Percentiles rank a stretch among this genome's conserved stretches.
Evolutionary conservation across 2,329 filamentous ascomycete genomes (phyloP).

Genomic region (Alternaria postmessia): DNA sequence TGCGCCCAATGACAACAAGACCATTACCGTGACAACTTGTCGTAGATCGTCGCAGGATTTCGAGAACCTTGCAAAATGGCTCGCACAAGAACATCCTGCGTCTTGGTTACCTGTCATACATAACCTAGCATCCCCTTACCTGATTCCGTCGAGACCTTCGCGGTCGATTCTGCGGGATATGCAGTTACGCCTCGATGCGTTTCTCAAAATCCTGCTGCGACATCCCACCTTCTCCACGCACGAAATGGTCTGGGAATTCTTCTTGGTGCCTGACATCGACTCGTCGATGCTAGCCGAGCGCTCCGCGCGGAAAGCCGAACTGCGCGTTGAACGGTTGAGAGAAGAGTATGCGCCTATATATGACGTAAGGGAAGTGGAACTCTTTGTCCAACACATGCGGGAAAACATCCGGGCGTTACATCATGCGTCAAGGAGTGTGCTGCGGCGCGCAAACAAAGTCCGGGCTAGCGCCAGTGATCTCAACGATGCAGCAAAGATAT

Average conservation of each 20-base stretch:
- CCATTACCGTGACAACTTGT: constrained; percentile 93
- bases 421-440: constrained; percentile 68
- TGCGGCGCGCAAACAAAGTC: constrained; percentile 78
- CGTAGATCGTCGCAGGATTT: constrained; percentile 88
- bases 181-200: constrained; percentile 85
- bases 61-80: constrained; percentile 83
- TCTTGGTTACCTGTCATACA: constrained; percentile 89
- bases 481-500: constrained; percentile 68
- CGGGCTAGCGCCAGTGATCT: constrained; percentile 73
- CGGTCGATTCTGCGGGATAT: constrained; percentile 85
- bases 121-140: constrained; percentile 84
- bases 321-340: constrained; percentile 80
- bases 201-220: constrained; percentile 82
- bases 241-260: constrained; percentile 99
- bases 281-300: constrained; percentile 88
- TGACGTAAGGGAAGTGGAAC: constrained; percentile 86
- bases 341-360: constrained; percentile 86
- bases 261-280: constrained; percentile 93
- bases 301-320: constrained; percentile 84
- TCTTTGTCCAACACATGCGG: constrained; percentile 88
- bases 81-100: constrained; percentile 88
- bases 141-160: constrained; percentile 91
- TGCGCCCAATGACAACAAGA: constrained; percentile 79
- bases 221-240: constrained; percentile 96
- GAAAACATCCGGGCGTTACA: constrained; percentile 89